Base-by-base conservation (phyloP, 345 rosid species). In the Brassica cretica region DNA sequence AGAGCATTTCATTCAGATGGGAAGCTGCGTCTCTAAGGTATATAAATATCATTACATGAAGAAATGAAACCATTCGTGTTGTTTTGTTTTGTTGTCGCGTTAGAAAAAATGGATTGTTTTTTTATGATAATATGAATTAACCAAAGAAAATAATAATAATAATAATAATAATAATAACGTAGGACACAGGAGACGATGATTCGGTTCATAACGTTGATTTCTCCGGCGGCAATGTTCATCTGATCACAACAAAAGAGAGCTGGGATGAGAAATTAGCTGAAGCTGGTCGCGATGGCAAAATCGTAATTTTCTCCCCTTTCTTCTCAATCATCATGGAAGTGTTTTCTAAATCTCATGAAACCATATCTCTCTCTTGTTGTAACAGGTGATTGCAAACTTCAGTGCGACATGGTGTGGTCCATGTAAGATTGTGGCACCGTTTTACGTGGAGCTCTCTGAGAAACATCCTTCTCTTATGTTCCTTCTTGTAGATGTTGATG, bases 401-500 rank as follows among this genome's bases (percentile, higher is more conserved):
- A 91, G 95, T 46, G 95, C 98, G 1, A 78, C 89, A 29, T 93
- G 98, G 98, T 89, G 98, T 81, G 91, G 93, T 64, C 98, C 97
- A 9, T 89, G 95, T 82, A 88, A 85, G 79, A 66, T 87, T 77
- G 86, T 91, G 16, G 97, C 98, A 0, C 89, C 93, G 58, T 84
- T 82, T 67, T 90, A 56, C 82, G 35, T 81, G 3, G 97, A 90
- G 39, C 86, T 93, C 70, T 90, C 98, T 2, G 88, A 89, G 85
- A 89, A 88, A 81, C 78, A 90, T 78, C 78, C 88, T 76, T 82
- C 89, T 35, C 68, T 93, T 10, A 86, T 89, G 88, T 91, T 93
- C 81, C 89, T 93, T 37, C 33, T 87, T 71, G 87, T 91, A 44
- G 98, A 91, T 74, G 95, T 90, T 44, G 97, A 93, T 82, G 95